Conservation (phyloP, 2,329 filamentous ascomycete species). For the Verticillium alfalfae region DNA sequence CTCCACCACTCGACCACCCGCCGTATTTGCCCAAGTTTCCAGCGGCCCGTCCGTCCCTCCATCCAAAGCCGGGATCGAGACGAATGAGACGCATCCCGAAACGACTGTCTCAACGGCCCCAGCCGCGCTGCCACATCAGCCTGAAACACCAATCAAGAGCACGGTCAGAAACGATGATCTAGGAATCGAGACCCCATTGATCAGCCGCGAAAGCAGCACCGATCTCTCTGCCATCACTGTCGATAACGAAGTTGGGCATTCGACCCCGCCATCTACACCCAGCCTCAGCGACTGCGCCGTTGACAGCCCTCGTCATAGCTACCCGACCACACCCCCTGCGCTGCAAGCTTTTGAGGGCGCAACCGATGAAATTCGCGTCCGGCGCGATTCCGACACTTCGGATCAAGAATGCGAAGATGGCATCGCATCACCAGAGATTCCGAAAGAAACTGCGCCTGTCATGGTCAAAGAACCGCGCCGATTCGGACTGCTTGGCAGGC, state of each 20-base stretch:
- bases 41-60: slow-evolving; percentile 6
- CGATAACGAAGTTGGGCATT: slow-evolving; percentile 11
- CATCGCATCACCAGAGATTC: neutral
- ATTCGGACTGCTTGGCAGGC: neutral
- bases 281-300: slow-evolving; percentile 12
- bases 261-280: slow-evolving; percentile 13
- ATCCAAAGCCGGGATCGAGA: slow-evolving; percentile 7
- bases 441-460: neutral
- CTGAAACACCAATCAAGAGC: neutral
- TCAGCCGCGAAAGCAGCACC: slow-evolving; percentile 1
- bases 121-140: neutral
- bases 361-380: neutral
- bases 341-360: neutral
- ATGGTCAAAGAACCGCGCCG: neutral
- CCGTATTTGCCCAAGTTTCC: slow-evolving; percentile 4
- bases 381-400: neutral
- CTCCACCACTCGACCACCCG: slow-evolving; percentile 4
- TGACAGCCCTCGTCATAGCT: slow-evolving; percentile 13
- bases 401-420: neutral
- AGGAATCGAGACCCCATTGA: neutral
- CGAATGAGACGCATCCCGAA: slow-evolving; percentile 10
- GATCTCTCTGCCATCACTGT: slow-evolving; percentile 3
- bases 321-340: slow-evolving; percentile 11
- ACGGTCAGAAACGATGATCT: neutral
- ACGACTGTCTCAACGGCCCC: slow-evolving; percentile 2